Evolutionary conservation across 805 yeast species (phyloP), one percentile per base, ranked within the genome.

Genomic region (Saccharomycopsis schoenii): DNA sequence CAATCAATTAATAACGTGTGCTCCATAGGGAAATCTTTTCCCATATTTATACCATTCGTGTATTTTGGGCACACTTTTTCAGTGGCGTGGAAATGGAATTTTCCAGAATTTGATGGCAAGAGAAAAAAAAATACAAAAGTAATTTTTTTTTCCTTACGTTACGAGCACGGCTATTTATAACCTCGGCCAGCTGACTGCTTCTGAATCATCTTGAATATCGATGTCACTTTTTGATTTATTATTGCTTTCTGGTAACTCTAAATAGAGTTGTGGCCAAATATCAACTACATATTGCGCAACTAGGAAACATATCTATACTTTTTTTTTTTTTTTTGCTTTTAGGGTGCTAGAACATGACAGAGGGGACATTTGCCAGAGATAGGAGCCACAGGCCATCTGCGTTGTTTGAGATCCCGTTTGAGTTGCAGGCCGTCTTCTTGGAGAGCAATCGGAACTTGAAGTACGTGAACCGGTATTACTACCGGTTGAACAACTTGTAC

Each of bases 401-500:
- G 19, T 19, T 51, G n/a, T 25, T 58, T 34, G 51, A 37, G 6
- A 70, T 80, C 11, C 83, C 84, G 3, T 58, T 71, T 14, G 84
- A 80, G 65, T 71, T 80, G 10, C 78, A 78, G 59, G 70, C 77
- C 2, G 61, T 67, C 56, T 60, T 80, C 17, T 63, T 79, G 5
- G 66, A 64, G 21, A 66, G 69, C 4, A 68, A 66, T 3, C 80
- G 80, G 0, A 65, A 67, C 9, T 71, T 77, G 41, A 65, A 73
- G 15, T 70, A 74, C 56, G 67, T 68, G n/a, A 76, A 72, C 57
- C 69, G 74, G n/a, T 77, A 76, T 55, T 81, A 79, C 66, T 82
- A 78, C 65, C 66, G 74, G 3, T 68, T 83, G 57, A 76, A 82
- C 70, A 84, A 84, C 67, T 80, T 80, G 58, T 64, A 77, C 17